A percentile compares a stretch with the other conserved stretches of the same genome.
Conservation (phyloP, 345 rosid species). For the Laguncularia racemosa region DNA sequence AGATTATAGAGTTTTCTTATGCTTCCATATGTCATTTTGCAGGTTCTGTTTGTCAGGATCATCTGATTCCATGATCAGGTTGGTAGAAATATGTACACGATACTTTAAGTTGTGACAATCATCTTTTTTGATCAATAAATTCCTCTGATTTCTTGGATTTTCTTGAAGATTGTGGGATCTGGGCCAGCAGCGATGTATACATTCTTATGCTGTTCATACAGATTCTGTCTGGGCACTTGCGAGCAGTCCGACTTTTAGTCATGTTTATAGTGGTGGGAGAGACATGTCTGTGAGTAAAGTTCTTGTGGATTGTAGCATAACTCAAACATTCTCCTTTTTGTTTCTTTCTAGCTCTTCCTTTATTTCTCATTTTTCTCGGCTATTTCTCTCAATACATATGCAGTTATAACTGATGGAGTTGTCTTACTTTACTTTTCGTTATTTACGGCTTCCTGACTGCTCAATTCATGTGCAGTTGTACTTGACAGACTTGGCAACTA, state of each 20-base stretch:
- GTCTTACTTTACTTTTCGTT: constrained; percentile 1
- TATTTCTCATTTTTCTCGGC: not conserved
- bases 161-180: constrained; percentile 89
- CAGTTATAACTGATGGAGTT: too few species aligned
- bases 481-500: constrained; percentile 91
- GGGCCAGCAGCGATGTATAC: constrained; percentile 98
- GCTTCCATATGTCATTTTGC: constrained; percentile 15
- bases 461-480: constrained; percentile 47
- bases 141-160: constrained; percentile 17
- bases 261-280: constrained; percentile 99
- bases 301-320: constrained; percentile 2
- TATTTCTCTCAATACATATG: too few species aligned
- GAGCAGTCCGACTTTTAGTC: constrained; percentile 84
- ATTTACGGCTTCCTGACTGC: not conserved
- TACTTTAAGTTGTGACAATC: not conserved
- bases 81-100: not conserved
- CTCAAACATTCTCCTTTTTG: not conserved
- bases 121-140: not conserved
- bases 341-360: not conserved
- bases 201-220: constrained; percentile 99
- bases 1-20: too few species aligned
- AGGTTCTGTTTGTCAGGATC: constrained; percentile 99
- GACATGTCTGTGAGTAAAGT: constrained; percentile 80
- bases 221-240: constrained; percentile 99
- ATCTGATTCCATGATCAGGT: constrained; percentile 99